Base-by-base conservation (phyloP, 345 rosid species). In the Firmiana major region DNA sequence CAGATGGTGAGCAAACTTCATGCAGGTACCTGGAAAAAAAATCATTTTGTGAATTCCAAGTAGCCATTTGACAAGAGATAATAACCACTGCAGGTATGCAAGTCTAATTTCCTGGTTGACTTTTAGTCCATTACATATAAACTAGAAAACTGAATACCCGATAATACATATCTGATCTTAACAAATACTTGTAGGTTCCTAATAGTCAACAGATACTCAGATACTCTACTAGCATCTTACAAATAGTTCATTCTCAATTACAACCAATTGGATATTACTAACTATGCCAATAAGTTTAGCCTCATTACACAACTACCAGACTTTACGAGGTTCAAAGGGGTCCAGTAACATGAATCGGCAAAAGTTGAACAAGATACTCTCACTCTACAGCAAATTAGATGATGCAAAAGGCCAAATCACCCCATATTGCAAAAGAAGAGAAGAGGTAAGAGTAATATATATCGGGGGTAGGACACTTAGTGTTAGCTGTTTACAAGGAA, bases 1-100 rank as follows among this genome's bases (percentile, higher is more conserved):
- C 79, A 21, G 99, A 96, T n/a, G 93, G 99, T 11, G 97, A 91
- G 84, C 97, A 92, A 76, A 90, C 93, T 87, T 96, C 99, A 79
- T 96, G 99, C 81, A 96, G 84, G 82, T 96, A 96, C 91, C 99
- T 96, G 89, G 78, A 77, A 81, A 38, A 81, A 38, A 38, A 71
- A 55, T 73, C 59, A 22, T 34, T 46, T 60, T 42, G 71, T 79
- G 2, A 82, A 83, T 75, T 83, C 46, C 36, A 65, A 65, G 81
- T n/a, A 82, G 75, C 48, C 69, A 28, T 76, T 81, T 64, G 57
- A 53, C 45, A 22, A 76, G 49, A 42, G 8, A 65, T 65, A 65
- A 19, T 65, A 21, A 65, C 45, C 34, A 26, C 0, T 43, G 4
- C 34, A 28, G 19, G 31, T 31, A 31, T 13, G 45, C 1, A 71